Conservation (phyloP, 495 filamentous ascomycete genomes). For the Penicillium turbatum region DNA sequence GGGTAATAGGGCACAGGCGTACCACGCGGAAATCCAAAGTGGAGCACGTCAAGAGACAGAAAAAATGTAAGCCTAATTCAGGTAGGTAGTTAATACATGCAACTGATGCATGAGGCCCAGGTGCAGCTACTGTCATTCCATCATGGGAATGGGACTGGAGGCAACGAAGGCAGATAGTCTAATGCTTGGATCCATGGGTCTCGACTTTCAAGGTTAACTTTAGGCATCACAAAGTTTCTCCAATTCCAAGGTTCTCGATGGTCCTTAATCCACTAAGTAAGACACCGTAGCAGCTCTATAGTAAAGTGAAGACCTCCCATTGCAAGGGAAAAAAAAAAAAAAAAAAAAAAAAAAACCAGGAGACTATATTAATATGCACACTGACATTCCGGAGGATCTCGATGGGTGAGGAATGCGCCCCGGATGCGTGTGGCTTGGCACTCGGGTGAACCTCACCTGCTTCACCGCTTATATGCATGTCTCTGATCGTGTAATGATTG, state of each 20-base stretch:
- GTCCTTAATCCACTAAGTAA: neutral
- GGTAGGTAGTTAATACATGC: neutral
- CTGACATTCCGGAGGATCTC: constrained; percentile 8
- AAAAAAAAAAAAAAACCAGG: too few species aligned
- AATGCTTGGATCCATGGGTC: neutral
- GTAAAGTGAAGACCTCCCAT: too few species aligned
- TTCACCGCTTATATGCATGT: constrained; percentile 5
- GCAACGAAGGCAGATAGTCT: neutral
- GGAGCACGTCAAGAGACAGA: constrained; percentile 12
- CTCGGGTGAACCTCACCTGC: neutral
- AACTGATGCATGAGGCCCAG: neutral
- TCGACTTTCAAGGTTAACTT: neutral
- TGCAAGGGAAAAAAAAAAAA: too few species aligned
- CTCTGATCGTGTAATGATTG: neutral
- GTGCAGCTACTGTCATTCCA: neutral
- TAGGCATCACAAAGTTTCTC: neutral
- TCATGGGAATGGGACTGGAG: neutral
- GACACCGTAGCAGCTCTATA: neutral
- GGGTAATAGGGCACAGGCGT: neutral
- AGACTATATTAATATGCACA: neutral
- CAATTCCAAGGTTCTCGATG: neutral
- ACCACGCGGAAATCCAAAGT: constrained; percentile 20
- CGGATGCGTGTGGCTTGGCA: constrained; percentile 13
- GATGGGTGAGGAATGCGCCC: constrained; percentile 8
- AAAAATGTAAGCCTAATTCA: neutral